Evolutionary conservation across 2,329 filamentous ascomycete genomes (phyloP), one percentile per base, ranked within the genome.

Genomic region (Diaporthe ampelina): DNA sequence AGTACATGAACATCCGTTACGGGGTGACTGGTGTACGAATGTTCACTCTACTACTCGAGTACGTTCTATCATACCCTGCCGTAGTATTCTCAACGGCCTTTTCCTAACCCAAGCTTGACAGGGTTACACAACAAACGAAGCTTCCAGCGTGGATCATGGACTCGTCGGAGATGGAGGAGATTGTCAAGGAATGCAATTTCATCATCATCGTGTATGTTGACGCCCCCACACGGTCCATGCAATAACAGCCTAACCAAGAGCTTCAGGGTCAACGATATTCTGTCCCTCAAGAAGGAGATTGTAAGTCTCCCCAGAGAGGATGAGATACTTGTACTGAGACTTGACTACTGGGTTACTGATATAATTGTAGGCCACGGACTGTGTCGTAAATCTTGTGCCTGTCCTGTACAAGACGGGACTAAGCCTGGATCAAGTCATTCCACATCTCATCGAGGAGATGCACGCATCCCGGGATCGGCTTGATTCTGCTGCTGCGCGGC

Each of bases 241-340:
- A 2, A 19, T 11, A 9, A 10, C 3, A 19, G 4, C 11, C 72
- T 76, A 15, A 76, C 17, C 10, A 8, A 7, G 15, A 4, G 29
- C 4, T 35, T 4, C 35, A 78, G 77, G 13, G 61, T 76, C 65
- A 78, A 78, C 58, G 77, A 78, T 45, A 75, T 78, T 13, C 63
- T 77, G 1, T 78, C 77, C 1, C 72, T 78, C n/a, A 78, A 78
- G 59, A 78, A 78, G 58, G 77, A 78, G 37, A 76, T 78, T 24
- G 77, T 77, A 50, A 63, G 75, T 69, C 10, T 17, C 24, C 37
- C 11, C 13, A 13, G 10, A 40, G 37, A 40, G 3, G 15, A 11
- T 40, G 37, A 40, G 37, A 43, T 11, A 17, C 4, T 21, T 13
- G 8, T 29, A 8, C 6, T 8, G 4, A n/a, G 29, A 63, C 19